Conservation (phyloP, 805 yeast genomes). For the Kuraishia molischiana region DNA sequence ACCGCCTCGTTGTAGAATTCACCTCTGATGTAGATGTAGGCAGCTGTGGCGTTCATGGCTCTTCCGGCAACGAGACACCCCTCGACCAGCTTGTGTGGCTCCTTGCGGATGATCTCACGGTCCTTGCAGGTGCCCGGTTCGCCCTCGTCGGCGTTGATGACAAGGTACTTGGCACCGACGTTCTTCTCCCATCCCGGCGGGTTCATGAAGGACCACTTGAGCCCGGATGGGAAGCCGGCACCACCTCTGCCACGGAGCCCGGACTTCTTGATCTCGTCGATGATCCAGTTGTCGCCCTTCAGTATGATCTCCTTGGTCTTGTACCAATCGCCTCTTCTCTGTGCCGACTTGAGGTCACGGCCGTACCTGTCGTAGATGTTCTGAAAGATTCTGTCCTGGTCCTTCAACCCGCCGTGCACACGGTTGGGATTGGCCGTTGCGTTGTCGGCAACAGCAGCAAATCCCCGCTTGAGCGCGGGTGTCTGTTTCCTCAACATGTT, state of each 20-base stretch:
- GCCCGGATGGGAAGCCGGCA: conserved; percentile 88
- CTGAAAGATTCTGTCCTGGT: conserved; percentile 82
- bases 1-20: conserved; percentile 81
- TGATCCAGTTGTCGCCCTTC: conserved; percentile 86
- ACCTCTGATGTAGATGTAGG: conserved; percentile 85
- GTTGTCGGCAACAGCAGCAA: conserved; percentile 36
- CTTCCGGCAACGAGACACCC: conserved; percentile 88
- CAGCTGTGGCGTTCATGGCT: conserved; percentile 91
- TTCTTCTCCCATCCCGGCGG: conserved; percentile 95
- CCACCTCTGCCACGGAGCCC: conserved; percentile 92
- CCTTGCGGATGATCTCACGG: conserved; percentile 83
- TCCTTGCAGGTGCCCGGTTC: conserved; percentile 94
- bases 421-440: conserved; percentile 33
- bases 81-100: conserved; percentile 85
- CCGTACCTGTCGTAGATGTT: conserved; percentile 73
- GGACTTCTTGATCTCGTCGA: conserved; percentile 75
- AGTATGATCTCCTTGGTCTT: conserved; percentile 78
- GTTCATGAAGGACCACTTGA: conserved; percentile 90
- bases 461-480: conserved; percentile 8
- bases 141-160: conserved; percentile 90
- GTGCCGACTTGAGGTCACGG: conserved; percentile 61
- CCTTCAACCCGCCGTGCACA: conserved; percentile 65
- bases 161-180: conserved; percentile 80
- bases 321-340: conserved; percentile 85
- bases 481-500: conserved; percentile 2